Evolutionary conservation across 1,284 basidiomycete genomes (phyloP).

Genomic region (Moesziomyces parantarcticus): DNA sequence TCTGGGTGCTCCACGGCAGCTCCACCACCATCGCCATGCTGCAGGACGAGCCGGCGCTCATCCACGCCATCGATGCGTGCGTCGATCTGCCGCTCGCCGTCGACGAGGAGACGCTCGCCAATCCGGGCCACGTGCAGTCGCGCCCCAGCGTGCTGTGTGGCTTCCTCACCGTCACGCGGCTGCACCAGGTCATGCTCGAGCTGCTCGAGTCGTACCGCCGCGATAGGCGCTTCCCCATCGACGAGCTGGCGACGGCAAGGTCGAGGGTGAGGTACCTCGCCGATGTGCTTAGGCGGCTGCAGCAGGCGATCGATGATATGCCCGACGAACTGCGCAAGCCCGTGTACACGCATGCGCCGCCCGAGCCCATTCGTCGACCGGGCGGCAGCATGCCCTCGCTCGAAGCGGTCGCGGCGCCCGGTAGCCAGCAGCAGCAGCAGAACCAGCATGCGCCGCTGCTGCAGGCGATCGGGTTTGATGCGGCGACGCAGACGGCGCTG

Average conservation of each 20-base stretch:
- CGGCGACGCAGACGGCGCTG: slow-evolving; percentile 26
- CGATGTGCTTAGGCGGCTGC: slow-evolving; percentile 23
- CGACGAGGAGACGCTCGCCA: slow-evolving; percentile 44
- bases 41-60: slow-evolving; percentile 48
- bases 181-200: slow-evolving; percentile 52
- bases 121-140: slow-evolving; percentile 19
- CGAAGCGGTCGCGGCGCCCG: slow-evolving; percentile 5
- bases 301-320: slow-evolving; percentile 39
- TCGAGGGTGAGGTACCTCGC: slow-evolving; percentile 34
- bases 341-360: slow-evolving; percentile 31
- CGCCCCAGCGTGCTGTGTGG: slow-evolving; percentile 42
- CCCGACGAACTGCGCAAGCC: slow-evolving; percentile 42
- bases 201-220: slow-evolving; percentile 45
- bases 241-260: slow-evolving; percentile 20
- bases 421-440: slow-evolving; percentile 9
- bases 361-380: slow-evolving; percentile 18
- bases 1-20: slow-evolving; percentile 51
- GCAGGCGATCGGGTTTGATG: slow-evolving; percentile 43
- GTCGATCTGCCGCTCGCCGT: slow-evolving; percentile 49
- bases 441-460: slow-evolving; percentile 18
- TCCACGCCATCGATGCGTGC: slow-evolving; percentile 47
- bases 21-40: slow-evolving; percentile 53
- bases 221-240: slow-evolving; percentile 42
- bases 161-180: slow-evolving; percentile 42
- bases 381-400: slow-evolving; percentile 25